Percentiles rank a stretch among this genome's conserved stretches.
These are phyloP conservation scores for Pachysandra terminalis DNA, from an alignment of 164 flowering plant species.

Conservation along the genomic window DNA sequence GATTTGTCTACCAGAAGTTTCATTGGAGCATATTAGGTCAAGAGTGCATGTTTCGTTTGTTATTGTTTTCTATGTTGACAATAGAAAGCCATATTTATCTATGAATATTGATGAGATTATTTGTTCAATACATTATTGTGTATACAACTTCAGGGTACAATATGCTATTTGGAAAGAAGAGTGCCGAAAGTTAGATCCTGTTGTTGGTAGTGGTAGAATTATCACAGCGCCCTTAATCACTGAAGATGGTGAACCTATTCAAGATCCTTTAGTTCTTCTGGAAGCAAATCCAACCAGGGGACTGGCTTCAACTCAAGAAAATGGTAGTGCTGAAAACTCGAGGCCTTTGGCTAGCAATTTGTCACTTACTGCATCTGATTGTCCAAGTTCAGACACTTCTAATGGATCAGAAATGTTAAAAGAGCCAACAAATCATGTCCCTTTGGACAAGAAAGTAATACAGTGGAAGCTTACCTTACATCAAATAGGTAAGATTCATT, in stretches of 20 bases:
- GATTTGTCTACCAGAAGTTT: background rate
- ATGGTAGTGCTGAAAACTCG: slow-evolving; percentile 17
- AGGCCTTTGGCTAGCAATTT: slow-evolving; percentile 13
- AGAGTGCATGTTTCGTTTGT: background rate
- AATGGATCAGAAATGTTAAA: slow-evolving; percentile 22
- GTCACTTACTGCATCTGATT: slow-evolving; percentile 11
- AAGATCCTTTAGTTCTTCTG: slow-evolving; percentile 72
- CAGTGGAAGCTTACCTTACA: slow-evolving; percentile 96
- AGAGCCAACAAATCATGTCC: slow-evolving; percentile 26
- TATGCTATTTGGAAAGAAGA: slow-evolving; percentile 82
- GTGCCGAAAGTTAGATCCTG: slow-evolving; percentile 69
- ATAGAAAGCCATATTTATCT: background rate
- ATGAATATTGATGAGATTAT: background rate
- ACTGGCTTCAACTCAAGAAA: slow-evolving; percentile 15
- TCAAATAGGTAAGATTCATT: slow-evolving; percentile 69
- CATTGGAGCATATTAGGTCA: background rate
- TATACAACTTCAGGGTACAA: slow-evolving; percentile 45
- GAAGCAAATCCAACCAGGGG: slow-evolving; percentile 51
- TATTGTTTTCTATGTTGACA: background rate
- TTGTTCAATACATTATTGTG: background rate
- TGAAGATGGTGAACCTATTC: slow-evolving; percentile 81
- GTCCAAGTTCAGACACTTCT: slow-evolving; percentile 19
- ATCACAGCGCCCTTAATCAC: slow-evolving; percentile 91
- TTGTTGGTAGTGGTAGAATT: slow-evolving; percentile 88
- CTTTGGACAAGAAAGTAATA: slow-evolving; percentile 64